These are phyloP conservation scores for Torulaspora microellipsoides DNA, from an alignment of 805 yeast genomes.

Conservation along the genomic window DNA sequence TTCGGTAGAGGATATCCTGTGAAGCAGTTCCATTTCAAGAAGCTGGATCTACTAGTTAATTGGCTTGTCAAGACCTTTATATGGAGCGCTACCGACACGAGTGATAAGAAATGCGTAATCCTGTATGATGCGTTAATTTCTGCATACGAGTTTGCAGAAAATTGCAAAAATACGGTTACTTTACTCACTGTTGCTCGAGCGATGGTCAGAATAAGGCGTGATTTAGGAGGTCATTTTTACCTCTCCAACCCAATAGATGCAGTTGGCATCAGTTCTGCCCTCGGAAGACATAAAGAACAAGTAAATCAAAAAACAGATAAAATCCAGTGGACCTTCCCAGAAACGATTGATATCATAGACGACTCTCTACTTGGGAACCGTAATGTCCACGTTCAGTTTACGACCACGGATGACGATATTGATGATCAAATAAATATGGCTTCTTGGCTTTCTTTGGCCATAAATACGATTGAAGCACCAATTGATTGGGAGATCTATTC, in stretches of 20 bases:
- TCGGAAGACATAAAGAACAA: slow-evolving; percentile 39
- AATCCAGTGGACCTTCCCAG: slow-evolving; percentile 59
- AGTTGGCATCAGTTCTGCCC: slow-evolving; percentile 59
- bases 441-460: slow-evolving; percentile 48
- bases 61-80: slow-evolving; percentile 29
- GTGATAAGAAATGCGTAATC: slow-evolving; percentile 29
- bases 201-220: slow-evolving; percentile 50
- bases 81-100: slow-evolving; percentile 16
- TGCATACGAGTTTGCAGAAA: slow-evolving; percentile 37
- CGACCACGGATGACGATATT: slow-evolving; percentile 18
- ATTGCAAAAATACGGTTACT: slow-evolving; percentile 34
- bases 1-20: slow-evolving; percentile 7
- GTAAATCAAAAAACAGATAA: slow-evolving; percentile 22
- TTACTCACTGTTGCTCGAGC: slow-evolving; percentile 48
- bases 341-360: slow-evolving; percentile 47
- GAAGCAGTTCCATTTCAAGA: slow-evolving; percentile 2
- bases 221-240: slow-evolving; percentile 42
- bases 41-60: slow-evolving; percentile 18
- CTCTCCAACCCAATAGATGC: slow-evolving; percentile 54
- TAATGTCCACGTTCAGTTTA: slow-evolving; percentile 23
- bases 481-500: slow-evolving; percentile 71
- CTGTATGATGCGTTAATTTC: slow-evolving; percentile 26
- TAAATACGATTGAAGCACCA: slow-evolving; percentile 47
- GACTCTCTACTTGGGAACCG: slow-evolving; percentile 40
- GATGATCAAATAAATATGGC: slow-evolving; percentile 39